A percentile compares a stretch with the other conserved stretches of the same genome.
These are phyloP conservation scores for Globisporangium spinosum DNA, from an alignment of 352 stramenopile genomes.

Conservation along the genomic window DNA sequence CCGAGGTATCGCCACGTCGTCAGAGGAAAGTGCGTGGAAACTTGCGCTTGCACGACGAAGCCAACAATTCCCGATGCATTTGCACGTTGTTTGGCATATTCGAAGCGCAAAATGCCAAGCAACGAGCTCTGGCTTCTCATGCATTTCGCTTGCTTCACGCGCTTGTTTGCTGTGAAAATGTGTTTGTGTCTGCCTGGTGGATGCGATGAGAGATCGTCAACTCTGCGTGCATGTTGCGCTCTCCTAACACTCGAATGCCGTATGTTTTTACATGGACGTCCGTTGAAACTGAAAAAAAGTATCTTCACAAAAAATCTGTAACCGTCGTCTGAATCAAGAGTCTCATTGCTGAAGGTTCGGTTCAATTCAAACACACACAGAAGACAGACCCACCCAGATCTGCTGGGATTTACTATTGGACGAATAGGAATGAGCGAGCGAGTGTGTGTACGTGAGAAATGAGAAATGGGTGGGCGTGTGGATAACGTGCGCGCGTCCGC, in stretches of 20 bases:
- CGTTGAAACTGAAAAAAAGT: not conserved
- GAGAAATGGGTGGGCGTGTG: not conserved
- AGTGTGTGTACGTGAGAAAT: not conserved
- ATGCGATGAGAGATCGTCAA: not conserved
- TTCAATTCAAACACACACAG: not conserved
- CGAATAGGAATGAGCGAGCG: not conserved
- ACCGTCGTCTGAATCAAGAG: not conserved
- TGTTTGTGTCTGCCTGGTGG: not conserved
- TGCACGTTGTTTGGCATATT: not conserved
- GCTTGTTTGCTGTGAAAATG: not conserved
- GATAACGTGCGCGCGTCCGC: not conserved
- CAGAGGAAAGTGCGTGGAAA: slow-evolving; percentile 2
- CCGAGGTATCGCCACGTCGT: not conserved
- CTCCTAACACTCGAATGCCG: not conserved
- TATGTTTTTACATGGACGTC: not conserved
- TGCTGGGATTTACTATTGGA: not conserved
- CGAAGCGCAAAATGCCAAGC: not conserved
- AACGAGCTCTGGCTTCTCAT: not conserved
- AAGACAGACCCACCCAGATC: not conserved
- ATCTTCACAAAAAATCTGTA: not conserved
- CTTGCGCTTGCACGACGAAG: slow-evolving; percentile 2
- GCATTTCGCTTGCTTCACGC: not conserved
- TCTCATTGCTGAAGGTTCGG: not conserved
- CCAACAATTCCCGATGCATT: not conserved
- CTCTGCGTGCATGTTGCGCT: not conserved